Percentiles rank a stretch among this genome's conserved stretches.
phyloP scores from a whole-genome alignment of 116 monocot genomes.

The Dioscorea cayenensis region DNA sequence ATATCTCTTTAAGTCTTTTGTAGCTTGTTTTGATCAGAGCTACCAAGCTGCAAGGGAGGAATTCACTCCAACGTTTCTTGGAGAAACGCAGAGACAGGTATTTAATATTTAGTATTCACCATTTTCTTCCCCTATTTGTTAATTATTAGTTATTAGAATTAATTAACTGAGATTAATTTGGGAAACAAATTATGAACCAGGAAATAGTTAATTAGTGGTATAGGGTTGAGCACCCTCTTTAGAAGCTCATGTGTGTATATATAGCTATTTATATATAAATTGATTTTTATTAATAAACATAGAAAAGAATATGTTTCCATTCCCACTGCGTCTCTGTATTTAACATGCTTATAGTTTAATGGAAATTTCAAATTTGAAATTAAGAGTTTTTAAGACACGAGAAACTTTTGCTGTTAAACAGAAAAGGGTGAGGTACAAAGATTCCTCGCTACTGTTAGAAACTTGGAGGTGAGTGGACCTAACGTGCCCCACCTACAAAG shows the following conservation, averaged over 20 bases:
- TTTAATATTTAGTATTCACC: neutral
- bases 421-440: no score
- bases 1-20: neutral
- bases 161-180: neutral
- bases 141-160: neutral
- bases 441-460: neutral
- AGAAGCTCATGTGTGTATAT: no score
- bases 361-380: no score
- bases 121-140: neutral
- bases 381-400: neutral
- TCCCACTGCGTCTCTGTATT: no score
- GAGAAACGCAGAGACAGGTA: constrained; percentile 90
- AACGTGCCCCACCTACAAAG: neutral
- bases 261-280: no score
- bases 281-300: no score
- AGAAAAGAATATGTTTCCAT: no score
- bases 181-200: neutral
- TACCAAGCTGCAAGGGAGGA: constrained; percentile 76
- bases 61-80: constrained; percentile 80
- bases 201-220: neutral
- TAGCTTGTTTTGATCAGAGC: constrained; percentile 25
- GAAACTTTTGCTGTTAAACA: neutral
- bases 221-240: no score
- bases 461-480: neutral
- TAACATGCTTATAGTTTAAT: no score